Conservation (phyloP, 495 filamentous ascomycete genomes). For the Copromyces sp. region DNA sequence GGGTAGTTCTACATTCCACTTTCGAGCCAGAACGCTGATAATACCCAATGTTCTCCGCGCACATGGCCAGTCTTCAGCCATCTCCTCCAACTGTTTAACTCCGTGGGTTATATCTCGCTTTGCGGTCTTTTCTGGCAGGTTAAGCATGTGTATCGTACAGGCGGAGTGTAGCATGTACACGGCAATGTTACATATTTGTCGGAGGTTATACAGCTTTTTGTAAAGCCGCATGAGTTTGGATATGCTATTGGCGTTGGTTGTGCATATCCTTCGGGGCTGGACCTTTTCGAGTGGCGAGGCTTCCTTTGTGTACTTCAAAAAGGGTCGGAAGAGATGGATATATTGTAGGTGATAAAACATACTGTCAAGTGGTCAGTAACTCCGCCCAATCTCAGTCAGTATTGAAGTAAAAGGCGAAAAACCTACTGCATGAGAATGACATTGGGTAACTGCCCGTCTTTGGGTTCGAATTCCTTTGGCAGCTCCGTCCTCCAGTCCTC, state of each 20-base stretch:
- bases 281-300: constrained; percentile 77
- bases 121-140: constrained; percentile 82
- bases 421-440: constrained; percentile 93
- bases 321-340: constrained; percentile 94
- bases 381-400: background rate
- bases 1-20: constrained; percentile 82
- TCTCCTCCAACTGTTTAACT: constrained; percentile 89
- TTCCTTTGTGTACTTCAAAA: constrained; percentile 76
- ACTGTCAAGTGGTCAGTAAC: constrained; percentile 39
- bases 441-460: constrained; percentile 78
- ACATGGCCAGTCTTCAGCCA: constrained; percentile 89
- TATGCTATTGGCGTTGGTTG: constrained; percentile 75
- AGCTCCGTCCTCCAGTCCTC: constrained; percentile 86
- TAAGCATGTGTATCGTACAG: constrained; percentile 89
- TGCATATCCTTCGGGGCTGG: constrained; percentile 83
- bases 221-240: constrained; percentile 89
- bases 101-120: constrained; percentile 81
- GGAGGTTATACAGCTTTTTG: constrained; percentile 79
- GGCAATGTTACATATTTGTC: constrained; percentile 89
- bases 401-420: background rate
- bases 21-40: constrained; percentile 70
- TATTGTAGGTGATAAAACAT: constrained; percentile 97
- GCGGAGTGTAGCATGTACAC: constrained; percentile 93
- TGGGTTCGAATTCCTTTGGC: constrained; percentile 78
- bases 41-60: constrained; percentile 79